Evolutionary conservation across 2,329 filamentous ascomycete genomes (phyloP).

Genomic region (Chaetothyriales sp.): DNA sequence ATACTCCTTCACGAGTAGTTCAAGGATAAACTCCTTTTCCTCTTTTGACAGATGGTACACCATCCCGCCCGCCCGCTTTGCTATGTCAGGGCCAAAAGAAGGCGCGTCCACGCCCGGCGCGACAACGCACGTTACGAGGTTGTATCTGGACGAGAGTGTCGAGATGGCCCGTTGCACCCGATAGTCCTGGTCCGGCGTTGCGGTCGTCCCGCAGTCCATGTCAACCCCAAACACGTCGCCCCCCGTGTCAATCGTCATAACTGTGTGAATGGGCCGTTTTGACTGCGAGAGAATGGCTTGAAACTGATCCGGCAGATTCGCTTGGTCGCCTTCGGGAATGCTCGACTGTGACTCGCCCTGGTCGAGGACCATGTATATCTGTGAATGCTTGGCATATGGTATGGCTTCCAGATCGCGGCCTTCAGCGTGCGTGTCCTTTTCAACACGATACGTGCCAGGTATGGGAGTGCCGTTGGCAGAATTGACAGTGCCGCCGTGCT

Average conservation of each 20-base stretch:
- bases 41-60: slow-evolving; percentile 9
- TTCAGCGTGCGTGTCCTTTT: slow-evolving; percentile 9
- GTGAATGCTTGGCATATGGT: slow-evolving; percentile 10
- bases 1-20: slow-evolving; percentile 12
- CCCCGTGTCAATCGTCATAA: slow-evolving; percentile 16
- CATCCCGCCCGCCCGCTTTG: slow-evolving; percentile 8
- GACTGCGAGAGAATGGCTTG: slow-evolving; percentile 9
- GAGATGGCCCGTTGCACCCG: slow-evolving; percentile 11
- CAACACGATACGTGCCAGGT: slow-evolving; percentile 13
- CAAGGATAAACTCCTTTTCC: slow-evolving; percentile 12
- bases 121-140: slow-evolving; percentile 14
- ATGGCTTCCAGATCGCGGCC: slow-evolving; percentile 16
- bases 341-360: slow-evolving; percentile 10
- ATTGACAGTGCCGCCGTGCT: slow-evolving; percentile 11
- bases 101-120: slow-evolving; percentile 17
- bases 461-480: slow-evolving; percentile 6
- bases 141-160: slow-evolving; percentile 4
- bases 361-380: slow-evolving; percentile 17
- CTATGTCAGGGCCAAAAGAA: slow-evolving; percentile 10
- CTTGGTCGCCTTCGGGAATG: slow-evolving; percentile 11
- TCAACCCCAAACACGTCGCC: slow-evolving; percentile 17
- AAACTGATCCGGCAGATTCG: slow-evolving; percentile 12
- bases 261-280: slow-evolving; percentile 6
- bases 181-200: slow-evolving; percentile 15
- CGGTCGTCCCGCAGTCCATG: slow-evolving; percentile 1